Base-by-base conservation (phyloP, 2,329 filamentous ascomycete genomes). In the Celoporthe dispersa region DNA sequence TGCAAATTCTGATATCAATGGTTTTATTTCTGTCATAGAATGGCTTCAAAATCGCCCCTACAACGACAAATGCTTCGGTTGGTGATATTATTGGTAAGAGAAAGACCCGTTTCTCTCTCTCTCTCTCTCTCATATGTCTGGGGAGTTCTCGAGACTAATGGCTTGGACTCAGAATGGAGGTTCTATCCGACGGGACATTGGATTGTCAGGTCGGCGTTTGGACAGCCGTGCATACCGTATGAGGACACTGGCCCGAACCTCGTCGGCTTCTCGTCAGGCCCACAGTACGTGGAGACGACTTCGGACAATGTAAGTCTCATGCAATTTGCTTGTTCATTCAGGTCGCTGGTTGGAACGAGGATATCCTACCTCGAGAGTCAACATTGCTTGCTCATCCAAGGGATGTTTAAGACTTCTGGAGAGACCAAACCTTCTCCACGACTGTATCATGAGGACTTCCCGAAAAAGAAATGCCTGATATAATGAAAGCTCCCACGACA, bases 181-280 rank as follows among this genome's bases (percentile, higher is more conserved):
- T 91, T 92, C 75, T 90, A 87, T 73, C 88, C 89, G 1, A 82
- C 82, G 31, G 89, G 87, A 66, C 90, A 92, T 75, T 90, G 88
- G 3, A 86, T 92, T n/a, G 86, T 87, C 11, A 84, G 87, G 64
- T 86, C 88, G 44, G 87, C 85, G 64, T 91, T 85, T 73, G 78
- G 81, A 2, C 80, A 81, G n/a, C 88, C 90, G 53, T 92, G 90
- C 71, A 85, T 91, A 59, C 90, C 90, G 0, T 90, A 88, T 70
- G 85, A 88, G 66, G 81, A 85, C 66, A 81, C 84, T 63, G 81
- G 82, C 0, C 72, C 81, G 63, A 83, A 86, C 35, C 79, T 83
- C 44, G 72, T 82, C 8, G 84, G 84, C 11, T 90, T 90, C 75
- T 89, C 83, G 74, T 87, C 84, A 67, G 88, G 86, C 3, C 83